Percentiles rank a stretch among this genome's conserved stretches.
These are phyloP conservation scores for Solanum aculeatissimum DNA, from an alignment of 305 asterid genomes.

Conservation along the genomic window DNA sequence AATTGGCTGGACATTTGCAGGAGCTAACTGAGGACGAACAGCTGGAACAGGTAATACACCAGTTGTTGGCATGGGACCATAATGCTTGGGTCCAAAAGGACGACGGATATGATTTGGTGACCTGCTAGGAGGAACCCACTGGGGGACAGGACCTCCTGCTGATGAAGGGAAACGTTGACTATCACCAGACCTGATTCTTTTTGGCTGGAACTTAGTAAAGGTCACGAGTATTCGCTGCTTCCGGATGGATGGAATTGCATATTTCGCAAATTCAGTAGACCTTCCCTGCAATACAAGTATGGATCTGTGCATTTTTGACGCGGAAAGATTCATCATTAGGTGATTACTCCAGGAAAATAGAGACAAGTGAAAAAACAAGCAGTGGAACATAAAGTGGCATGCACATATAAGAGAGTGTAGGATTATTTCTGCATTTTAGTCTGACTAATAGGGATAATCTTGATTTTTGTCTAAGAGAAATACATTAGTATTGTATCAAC, in stretches of 20 bases:
- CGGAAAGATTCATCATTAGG: neutral
- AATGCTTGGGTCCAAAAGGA: slow-evolving; percentile 35
- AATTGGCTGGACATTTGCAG: slow-evolving; percentile 43
- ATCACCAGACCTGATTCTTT: slow-evolving; percentile 21
- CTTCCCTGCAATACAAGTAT: slow-evolving; percentile 65
- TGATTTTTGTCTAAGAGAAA: neutral
- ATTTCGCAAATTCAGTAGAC: slow-evolving; percentile 50
- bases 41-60: slow-evolving; percentile 29
- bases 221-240: slow-evolving; percentile 75
- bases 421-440: neutral
- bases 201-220: slow-evolving; percentile 52
- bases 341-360: neutral
- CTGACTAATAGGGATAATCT: neutral
- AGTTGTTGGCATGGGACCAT: slow-evolving; percentile 28
- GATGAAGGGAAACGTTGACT: slow-evolving; percentile 21
- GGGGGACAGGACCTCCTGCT: slow-evolving; percentile 25
- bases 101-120: slow-evolving; percentile 45
- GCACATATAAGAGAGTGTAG: neutral
- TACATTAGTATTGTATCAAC: neutral
- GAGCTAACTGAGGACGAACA: slow-evolving; percentile 28
- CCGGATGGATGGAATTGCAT: slow-evolving; percentile 49
- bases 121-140: slow-evolving; percentile 48
- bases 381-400: neutral
- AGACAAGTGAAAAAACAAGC: neutral
- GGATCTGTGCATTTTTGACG: slow-evolving; percentile 33